Conservation (phyloP, 1,284 basidiomycete genomes). For the Rugosomyces carneus region DNA sequence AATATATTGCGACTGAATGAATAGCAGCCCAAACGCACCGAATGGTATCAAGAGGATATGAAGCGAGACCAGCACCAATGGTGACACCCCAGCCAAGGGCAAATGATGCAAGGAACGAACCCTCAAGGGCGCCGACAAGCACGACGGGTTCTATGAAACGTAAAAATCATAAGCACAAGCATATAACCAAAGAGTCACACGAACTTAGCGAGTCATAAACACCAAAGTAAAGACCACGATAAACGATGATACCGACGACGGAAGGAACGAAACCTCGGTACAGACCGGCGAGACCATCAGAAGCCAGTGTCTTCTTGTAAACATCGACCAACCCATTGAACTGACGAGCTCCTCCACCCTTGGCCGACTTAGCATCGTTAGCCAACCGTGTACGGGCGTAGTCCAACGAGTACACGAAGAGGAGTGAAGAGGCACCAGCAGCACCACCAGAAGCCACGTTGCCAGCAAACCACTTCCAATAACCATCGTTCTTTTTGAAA, state of each 20-base stretch:
- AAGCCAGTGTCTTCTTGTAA: constrained; percentile 88
- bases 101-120: constrained; percentile 90
- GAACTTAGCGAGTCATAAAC: constrained; percentile 88
- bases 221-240: constrained; percentile 96
- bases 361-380: constrained; percentile 92
- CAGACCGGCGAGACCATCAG: constrained; percentile 84
- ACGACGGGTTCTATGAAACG: constrained; percentile 73
- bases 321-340: constrained; percentile 96
- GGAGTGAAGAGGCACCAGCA: constrained; percentile 91
- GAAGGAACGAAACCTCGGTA: constrained; percentile 96
- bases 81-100: constrained; percentile 91
- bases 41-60: constrained; percentile 93
- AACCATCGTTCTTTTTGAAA: constrained; percentile 85
- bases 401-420: constrained; percentile 97
- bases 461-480: constrained; percentile 88
- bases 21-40: constrained; percentile 42
- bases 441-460: constrained; percentile 97
- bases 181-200: constrained; percentile 23
- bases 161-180: background rate
- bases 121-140: constrained; percentile 82
- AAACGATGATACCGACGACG: constrained; percentile 92
- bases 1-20: background rate
- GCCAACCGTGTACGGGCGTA: constrained; percentile 97
- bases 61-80: constrained; percentile 91
- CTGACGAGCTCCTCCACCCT: constrained; percentile 87